Percentiles rank a stretch among this genome's conserved stretches.
These are phyloP conservation scores for Malassezia cuniculi DNA, from an alignment of 1,284 basidiomycete genomes.

Conservation along the genomic window DNA sequence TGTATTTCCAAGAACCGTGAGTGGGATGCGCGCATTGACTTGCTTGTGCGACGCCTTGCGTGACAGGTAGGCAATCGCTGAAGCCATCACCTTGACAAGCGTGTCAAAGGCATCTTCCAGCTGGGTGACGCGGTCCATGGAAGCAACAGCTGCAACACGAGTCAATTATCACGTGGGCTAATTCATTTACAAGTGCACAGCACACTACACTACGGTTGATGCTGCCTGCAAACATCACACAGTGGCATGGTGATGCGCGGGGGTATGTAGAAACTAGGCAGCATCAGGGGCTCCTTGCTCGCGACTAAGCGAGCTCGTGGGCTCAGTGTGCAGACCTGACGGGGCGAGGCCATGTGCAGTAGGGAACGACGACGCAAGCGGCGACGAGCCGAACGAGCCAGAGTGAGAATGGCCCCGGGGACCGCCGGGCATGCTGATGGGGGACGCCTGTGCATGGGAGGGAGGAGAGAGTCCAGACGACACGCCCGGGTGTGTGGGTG, in stretches of 20 bases:
- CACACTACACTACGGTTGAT: too few relatives aligned
- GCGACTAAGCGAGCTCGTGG: constrained; percentile 8
- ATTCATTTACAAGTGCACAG: too few relatives aligned
- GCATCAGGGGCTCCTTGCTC: too few relatives aligned
- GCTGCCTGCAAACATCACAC: too few relatives aligned
- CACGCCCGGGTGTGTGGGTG: constrained; percentile 7
- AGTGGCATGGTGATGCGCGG: too few relatives aligned
- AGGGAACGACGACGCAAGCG: constrained; percentile 10
- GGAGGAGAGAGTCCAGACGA: constrained; percentile 5
- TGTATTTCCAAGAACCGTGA: constrained; percentile 23
- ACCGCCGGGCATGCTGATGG: constrained; percentile 11
- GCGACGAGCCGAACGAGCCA: constrained; percentile 4
- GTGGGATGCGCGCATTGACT: constrained; percentile 17
- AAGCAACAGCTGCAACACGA: too few relatives aligned
- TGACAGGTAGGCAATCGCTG: constrained; percentile 25
- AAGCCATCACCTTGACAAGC: constrained; percentile 32
- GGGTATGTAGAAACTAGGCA: too few relatives aligned
- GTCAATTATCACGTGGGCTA: too few relatives aligned
- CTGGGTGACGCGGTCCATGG: constrained; percentile 25
- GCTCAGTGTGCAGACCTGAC: constrained; percentile 9
- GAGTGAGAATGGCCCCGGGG: constrained; percentile 1
- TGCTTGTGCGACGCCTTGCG: constrained; percentile 22
- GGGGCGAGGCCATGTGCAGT: constrained; percentile 5
- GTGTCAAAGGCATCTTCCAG: constrained; percentile 24
- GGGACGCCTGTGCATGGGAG: neutral